Conservation (phyloP, 139 green algal genomes). For the Medakamo hakoo region DNA sequence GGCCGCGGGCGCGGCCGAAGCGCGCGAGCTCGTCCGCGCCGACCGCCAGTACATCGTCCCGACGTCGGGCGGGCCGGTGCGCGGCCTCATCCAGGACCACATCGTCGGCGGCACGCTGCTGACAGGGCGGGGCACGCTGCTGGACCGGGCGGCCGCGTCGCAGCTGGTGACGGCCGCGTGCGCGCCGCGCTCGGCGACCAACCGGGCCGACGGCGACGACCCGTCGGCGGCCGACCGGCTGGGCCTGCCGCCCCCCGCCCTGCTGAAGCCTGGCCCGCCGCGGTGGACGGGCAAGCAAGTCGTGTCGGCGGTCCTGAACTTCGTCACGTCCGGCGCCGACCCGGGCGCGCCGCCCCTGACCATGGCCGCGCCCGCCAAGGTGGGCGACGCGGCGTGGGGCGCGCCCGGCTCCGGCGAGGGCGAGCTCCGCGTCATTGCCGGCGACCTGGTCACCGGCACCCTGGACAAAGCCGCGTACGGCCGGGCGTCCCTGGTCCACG, state of each 20-base stretch:
- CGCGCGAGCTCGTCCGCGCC: constrained; percentile 84
- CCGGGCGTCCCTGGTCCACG: constrained; percentile 85
- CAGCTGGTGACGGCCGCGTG: constrained; percentile 58
- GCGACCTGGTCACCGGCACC: constrained; percentile 61
- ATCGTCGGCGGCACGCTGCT: constrained; percentile 66
- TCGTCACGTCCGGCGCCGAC: constrained; percentile 52
- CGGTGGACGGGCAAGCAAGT: constrained; percentile 94
- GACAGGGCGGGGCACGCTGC: constrained; percentile 70
- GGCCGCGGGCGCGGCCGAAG: constrained; percentile 78
- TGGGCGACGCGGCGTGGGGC: constrained; percentile 67
- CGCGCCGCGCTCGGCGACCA: constrained; percentile 7
- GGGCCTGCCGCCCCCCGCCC: constrained; percentile 44
- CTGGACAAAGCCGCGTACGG: constrained; percentile 93
- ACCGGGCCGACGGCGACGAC: too few species aligned
- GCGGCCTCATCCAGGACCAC: constrained; percentile 96
- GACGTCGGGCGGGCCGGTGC: constrained; percentile 83
- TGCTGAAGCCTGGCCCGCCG: constrained; percentile 59
- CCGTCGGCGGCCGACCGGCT: constrained; percentile 9
- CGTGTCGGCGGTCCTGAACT: constrained; percentile 51
- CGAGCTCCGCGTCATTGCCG: constrained; percentile 42
- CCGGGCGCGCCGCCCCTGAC: too few species aligned
- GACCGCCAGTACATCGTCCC: constrained; percentile 92
- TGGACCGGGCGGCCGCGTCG: constrained; percentile 51
- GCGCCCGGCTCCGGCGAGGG: constrained; percentile 30
- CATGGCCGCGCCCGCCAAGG: constrained; percentile 48